Evolutionary conservation across 768 basidiomycete genomes (phyloP).

Genomic region (Russula abietina): DNA sequence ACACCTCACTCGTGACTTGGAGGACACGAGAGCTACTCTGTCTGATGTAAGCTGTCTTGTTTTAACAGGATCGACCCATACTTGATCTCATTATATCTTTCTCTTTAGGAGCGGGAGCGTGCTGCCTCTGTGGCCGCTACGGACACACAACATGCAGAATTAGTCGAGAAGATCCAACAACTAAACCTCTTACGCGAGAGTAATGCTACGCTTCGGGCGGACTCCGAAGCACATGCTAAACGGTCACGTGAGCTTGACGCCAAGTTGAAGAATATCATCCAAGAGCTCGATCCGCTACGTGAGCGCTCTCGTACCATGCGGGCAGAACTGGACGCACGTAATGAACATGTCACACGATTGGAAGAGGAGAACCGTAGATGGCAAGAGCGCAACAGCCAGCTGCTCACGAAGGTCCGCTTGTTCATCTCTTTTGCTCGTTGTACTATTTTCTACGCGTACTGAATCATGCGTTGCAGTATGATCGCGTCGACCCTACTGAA

Average conservation of each 20-base stretch:
- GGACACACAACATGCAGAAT: no score
- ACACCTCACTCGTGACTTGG: constrained; percentile 45
- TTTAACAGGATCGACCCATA: neutral
- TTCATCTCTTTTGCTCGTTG: neutral
- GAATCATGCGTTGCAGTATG: constrained; percentile 47
- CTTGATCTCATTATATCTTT: neutral
- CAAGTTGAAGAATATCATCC: constrained; percentile 40
- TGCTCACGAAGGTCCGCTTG: constrained; percentile 64
- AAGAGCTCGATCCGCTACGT: constrained; percentile 68
- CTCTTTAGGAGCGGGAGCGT: no score
- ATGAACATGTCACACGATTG: constrained; percentile 58
- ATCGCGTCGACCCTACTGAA: constrained; percentile 83
- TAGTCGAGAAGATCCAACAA: no score
- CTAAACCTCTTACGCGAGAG: no score
- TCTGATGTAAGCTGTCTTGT: constrained; percentile 49
- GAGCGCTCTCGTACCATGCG: constrained; percentile 59
- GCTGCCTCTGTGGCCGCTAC: no score
- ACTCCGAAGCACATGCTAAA: no score
- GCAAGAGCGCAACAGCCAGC: constrained; percentile 72
- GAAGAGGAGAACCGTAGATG: constrained; percentile 74
- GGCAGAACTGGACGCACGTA: constrained; percentile 71
- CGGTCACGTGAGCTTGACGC: no score
- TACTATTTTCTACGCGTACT: neutral
- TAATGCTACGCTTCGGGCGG: no score
- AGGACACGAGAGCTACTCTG: constrained; percentile 63